A percentile compares a stretch with the other conserved stretches of the same genome.
phyloP scores from a whole-genome alignment of 2,329 filamentous ascomycete genomes.

The Aspergillus sp. region DNA sequence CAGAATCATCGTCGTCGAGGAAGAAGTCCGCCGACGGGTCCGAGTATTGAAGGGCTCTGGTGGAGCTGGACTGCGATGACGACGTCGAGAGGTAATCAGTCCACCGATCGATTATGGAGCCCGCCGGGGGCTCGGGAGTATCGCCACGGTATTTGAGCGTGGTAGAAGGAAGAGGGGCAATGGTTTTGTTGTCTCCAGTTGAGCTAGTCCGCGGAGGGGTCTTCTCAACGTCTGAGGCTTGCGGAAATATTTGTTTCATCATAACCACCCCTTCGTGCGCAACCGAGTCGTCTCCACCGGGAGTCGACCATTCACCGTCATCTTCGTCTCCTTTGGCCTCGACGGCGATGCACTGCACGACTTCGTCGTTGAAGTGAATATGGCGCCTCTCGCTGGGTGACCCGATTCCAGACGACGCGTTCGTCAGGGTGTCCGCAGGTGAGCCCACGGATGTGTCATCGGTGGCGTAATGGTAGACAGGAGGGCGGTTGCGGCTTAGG shows the following conservation, averaged over 20 bases:
- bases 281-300: slow-evolving; percentile 56
- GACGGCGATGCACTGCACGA: slow-evolving; percentile 92
- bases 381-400: slow-evolving; percentile 70
- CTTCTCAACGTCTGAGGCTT: slow-evolving; percentile 51
- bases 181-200: slow-evolving; percentile 72
- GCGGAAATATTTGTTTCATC: slow-evolving; percentile 67
- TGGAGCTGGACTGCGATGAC: slow-evolving; percentile 67
- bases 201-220: slow-evolving; percentile 58
- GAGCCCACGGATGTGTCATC: slow-evolving; percentile 9
- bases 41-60: slow-evolving; percentile 75
- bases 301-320: slow-evolving; percentile 36
- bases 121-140: slow-evolving; percentile 60
- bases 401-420: slow-evolving; percentile 68
- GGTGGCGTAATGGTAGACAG: slow-evolving; percentile 54
- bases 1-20: slow-evolving; percentile 60
- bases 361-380: slow-evolving; percentile 95
- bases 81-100: slow-evolving; percentile 44
- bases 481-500: slow-evolving; percentile 52
- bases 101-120: slow-evolving; percentile 31
- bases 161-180: slow-evolving; percentile 83
- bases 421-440: slow-evolving; percentile 59
- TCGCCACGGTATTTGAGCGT: slow-evolving; percentile 82
- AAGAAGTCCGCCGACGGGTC: slow-evolving; percentile 66
- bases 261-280: slow-evolving; percentile 78
- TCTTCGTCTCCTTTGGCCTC: slow-evolving; percentile 80